Evolutionary conservation across 495 filamentous ascomycete species (phyloP), one percentile per base, ranked within the genome.

Genomic region (Aspergillus cavernicola): DNA sequence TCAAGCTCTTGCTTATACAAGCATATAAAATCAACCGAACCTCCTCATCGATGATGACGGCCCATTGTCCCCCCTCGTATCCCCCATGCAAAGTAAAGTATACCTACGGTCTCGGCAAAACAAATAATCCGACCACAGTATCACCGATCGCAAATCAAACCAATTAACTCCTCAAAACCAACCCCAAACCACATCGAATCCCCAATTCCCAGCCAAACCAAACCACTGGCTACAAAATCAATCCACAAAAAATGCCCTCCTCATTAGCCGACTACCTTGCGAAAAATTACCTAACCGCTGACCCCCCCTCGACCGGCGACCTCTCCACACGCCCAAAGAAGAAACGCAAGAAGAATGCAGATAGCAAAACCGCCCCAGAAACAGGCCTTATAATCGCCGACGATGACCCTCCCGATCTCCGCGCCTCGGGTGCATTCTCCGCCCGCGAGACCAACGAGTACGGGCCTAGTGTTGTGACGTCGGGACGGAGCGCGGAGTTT

Each of bases 281-380:
- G 47, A 87, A 91, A 58, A 95, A 91, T 69, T 99, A 99, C 72
- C 85, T 99, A 31, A 89, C 80, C 4, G 87, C 89, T 26, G 89
- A 92, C 66, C 69, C 57, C 12, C 10, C 50, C 9, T 35, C 71
- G 1, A 52, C 56, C 9, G 4, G 31, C 3, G 13, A 38, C 38
- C 38, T 16, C 2, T 52, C 69, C n/a, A 72, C 83, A 36, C 83
- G 85, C 40, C 75, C 86, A 11, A 80, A 81, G 22, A 85, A 87
- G 65, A 90, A 92, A 63, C 87, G 85, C 63, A 91, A 89, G 72
- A 96, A 95, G 76, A 84, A 87, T 57, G 93, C 93, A 28, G 24
- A 28, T n/a, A n/a, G n/a, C 65, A 67, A 81, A 50, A 76, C 81
- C 58, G 68, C 74, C 54, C 69, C 71, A n/a, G 65, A 71, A 39